A percentile compares a stretch with the other conserved stretches of the same genome.
Evolutionary conservation across 1,139 yeast species (phyloP).

Genomic region (Pneumocystis sp.): DNA sequence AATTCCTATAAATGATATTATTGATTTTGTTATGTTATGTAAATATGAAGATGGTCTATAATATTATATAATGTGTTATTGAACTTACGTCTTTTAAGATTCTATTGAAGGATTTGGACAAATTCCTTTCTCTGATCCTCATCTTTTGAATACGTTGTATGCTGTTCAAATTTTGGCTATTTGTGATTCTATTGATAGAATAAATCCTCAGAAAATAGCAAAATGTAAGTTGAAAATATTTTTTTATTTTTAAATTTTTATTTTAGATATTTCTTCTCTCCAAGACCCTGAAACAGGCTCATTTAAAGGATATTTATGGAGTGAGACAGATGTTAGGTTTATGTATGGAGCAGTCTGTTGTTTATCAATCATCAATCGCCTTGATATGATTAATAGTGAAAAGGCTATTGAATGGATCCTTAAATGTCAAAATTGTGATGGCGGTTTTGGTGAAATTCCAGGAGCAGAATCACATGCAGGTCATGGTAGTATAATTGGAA

Average conservation of each 20-base stretch:
- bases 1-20: constrained; percentile 45
- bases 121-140: constrained; percentile 79
- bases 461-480: constrained; percentile 95
- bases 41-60: constrained; percentile 25
- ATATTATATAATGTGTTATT: not conserved
- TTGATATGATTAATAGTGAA: constrained; percentile 45
- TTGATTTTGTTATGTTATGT: constrained; percentile 55
- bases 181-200: constrained; percentile 41
- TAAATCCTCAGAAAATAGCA: constrained; percentile 28
- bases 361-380: constrained; percentile 49
- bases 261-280: constrained; percentile 33
- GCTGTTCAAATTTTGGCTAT: constrained; percentile 68
- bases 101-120: constrained; percentile 77
- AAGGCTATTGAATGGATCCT: constrained; percentile 53
- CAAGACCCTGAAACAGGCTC: constrained; percentile 50
- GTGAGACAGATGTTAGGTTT: constrained; percentile 86
- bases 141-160: constrained; percentile 69
- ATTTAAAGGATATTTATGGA: constrained; percentile 59
- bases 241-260: constrained; percentile 15
- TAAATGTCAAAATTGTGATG: constrained; percentile 77
- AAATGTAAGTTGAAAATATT: constrained; percentile 21
- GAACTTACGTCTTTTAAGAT: constrained; percentile 17
- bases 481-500: constrained; percentile 28
- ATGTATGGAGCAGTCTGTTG: constrained; percentile 69
- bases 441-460: constrained; percentile 87